A percentile compares a stretch with the other conserved stretches of the same genome.
These are phyloP conservation scores for Cyberlindnera maritima DNA, from an alignment of 805 yeast genomes.

Conservation along the genomic window DNA sequence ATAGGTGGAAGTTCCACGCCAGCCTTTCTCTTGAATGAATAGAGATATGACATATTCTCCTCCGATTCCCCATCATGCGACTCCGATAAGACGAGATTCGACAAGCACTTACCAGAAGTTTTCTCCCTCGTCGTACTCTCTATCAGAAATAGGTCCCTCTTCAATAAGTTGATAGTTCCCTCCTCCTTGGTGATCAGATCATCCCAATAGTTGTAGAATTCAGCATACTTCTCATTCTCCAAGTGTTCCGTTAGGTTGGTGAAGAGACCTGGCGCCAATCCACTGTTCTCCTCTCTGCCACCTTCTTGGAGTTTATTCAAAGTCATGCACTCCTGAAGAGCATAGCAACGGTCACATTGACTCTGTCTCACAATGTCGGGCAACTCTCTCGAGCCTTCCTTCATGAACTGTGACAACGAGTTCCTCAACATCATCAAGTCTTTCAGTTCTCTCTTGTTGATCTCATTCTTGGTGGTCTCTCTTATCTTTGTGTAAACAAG, in stretches of 20 bases:
- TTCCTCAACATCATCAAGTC: slow-evolving; percentile 74
- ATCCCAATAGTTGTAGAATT: slow-evolving; percentile 75
- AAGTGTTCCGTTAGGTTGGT: slow-evolving; percentile 51
- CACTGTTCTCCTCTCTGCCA: slow-evolving; percentile 55
- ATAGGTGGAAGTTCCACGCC: slow-evolving; percentile 17
- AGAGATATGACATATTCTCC: slow-evolving; percentile 34
- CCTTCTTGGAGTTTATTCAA: slow-evolving; percentile 55
- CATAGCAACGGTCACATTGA: slow-evolving; percentile 60
- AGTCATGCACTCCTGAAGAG: slow-evolving; percentile 60
- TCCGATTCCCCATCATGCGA: slow-evolving; percentile 22
- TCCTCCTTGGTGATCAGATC: slow-evolving; percentile 71
- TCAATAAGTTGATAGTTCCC: slow-evolving; percentile 45
- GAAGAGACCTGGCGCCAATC: slow-evolving; percentile 47
- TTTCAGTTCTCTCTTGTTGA: slow-evolving; percentile 54
- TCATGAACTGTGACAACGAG: slow-evolving; percentile 55
- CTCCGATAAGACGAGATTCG: slow-evolving; percentile 43
- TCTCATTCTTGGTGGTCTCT: slow-evolving; percentile 52
- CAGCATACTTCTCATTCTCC: slow-evolving; percentile 38
- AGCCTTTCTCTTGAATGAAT: slow-evolving; percentile 45
- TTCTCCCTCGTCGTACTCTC: slow-evolving; percentile 58
- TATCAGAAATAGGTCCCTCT: slow-evolving; percentile 58
- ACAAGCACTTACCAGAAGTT: slow-evolving; percentile 55
- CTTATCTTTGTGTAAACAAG: slow-evolving; percentile 70
- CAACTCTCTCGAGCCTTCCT: slow-evolving; percentile 44
- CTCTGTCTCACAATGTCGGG: slow-evolving; percentile 55